Conservation (phyloP, 495 filamentous ascomycete genomes). For the Penicillium riverlandense region DNA sequence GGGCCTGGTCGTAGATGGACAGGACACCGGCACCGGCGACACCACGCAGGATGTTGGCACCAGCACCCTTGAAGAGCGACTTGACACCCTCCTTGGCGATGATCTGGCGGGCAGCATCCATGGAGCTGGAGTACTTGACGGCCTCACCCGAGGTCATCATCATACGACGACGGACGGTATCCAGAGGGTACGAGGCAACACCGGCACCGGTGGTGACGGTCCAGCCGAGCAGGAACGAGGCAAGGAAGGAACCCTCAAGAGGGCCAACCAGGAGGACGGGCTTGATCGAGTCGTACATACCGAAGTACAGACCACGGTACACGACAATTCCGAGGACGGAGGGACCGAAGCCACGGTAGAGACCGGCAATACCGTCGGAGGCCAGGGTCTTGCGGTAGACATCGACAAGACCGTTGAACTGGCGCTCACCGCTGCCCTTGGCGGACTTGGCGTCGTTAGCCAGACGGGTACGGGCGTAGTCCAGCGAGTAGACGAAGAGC, state of each 20-base stretch:
- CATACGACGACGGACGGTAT: constrained; percentile 99
- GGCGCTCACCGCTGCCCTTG: constrained; percentile 85
- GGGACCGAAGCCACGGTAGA: constrained; percentile 99
- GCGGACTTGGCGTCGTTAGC: constrained; percentile 99
- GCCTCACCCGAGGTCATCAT: constrained; percentile 98
- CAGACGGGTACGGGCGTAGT: constrained; percentile 99
- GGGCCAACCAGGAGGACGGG: constrained; percentile 86
- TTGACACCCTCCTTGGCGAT: constrained; percentile 91
- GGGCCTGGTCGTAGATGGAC: constrained; percentile 99
- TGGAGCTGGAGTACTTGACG: constrained; percentile 96
- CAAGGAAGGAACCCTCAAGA: constrained; percentile 97
- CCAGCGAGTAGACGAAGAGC: constrained; percentile 99
- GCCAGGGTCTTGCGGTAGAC: constrained; percentile 99
- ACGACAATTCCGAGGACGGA: constrained; percentile 98
- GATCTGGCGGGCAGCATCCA: constrained; percentile 94
- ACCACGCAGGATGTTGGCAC: constrained; percentile 99
- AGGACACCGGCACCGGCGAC: constrained; percentile 99
- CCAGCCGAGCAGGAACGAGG: constrained; percentile 98
- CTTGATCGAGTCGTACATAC: constrained; percentile 99
- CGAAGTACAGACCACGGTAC: constrained; percentile 99
- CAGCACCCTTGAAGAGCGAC: constrained; percentile 99
- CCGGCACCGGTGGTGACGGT: constrained; percentile 98
- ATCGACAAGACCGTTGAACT: constrained; percentile 99
- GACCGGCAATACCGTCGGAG: constrained; percentile 94
- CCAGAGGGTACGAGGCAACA: constrained; percentile 99